Conservation (phyloP, 139 green algal genomes). For the Chlorella ohadii region DNA sequence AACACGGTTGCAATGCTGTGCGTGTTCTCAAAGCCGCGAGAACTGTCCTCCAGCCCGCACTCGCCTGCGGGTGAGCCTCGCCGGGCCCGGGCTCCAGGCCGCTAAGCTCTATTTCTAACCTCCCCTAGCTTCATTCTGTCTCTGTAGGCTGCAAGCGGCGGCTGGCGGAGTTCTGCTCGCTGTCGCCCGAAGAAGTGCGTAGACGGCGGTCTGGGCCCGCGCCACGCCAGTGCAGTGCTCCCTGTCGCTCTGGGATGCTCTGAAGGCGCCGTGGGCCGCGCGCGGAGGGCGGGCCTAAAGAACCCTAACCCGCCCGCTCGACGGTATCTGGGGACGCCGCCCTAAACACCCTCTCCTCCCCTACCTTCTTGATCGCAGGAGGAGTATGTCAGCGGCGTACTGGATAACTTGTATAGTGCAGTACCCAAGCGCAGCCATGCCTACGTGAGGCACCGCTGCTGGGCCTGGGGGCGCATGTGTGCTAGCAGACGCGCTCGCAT, state of each 20-base stretch:
- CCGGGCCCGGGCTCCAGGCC: background rate
- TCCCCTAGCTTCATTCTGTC: background rate
- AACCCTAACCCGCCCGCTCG: too few relatives aligned
- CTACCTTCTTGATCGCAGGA: background rate
- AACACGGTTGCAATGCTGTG: too few relatives aligned
- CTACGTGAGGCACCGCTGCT: slow-evolving; percentile 7
- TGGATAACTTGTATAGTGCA: background rate
- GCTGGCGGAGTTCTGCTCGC: background rate
- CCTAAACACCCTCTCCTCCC: too few relatives aligned
- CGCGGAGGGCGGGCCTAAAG: too few relatives aligned
- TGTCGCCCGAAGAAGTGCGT: background rate
- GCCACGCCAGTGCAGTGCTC: too few relatives aligned
- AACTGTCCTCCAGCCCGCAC: background rate
- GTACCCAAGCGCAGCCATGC: background rate
- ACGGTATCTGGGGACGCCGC: too few relatives aligned
- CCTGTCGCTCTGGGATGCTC: too few relatives aligned
- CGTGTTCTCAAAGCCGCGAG: background rate
- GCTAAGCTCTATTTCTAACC: too few relatives aligned
- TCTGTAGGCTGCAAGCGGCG: slow-evolving; percentile 6
- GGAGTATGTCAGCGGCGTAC: slow-evolving; percentile 11
- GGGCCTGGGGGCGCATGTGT: too few relatives aligned
- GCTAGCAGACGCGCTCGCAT: too few relatives aligned
- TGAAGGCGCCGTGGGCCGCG: too few relatives aligned
- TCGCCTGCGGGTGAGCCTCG: background rate
- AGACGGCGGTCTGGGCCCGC: too few relatives aligned